These are phyloP conservation scores for Paxillus rubicundulus DNA, from an alignment of 768 basidiomycete genomes.

Conservation along the genomic window DNA sequence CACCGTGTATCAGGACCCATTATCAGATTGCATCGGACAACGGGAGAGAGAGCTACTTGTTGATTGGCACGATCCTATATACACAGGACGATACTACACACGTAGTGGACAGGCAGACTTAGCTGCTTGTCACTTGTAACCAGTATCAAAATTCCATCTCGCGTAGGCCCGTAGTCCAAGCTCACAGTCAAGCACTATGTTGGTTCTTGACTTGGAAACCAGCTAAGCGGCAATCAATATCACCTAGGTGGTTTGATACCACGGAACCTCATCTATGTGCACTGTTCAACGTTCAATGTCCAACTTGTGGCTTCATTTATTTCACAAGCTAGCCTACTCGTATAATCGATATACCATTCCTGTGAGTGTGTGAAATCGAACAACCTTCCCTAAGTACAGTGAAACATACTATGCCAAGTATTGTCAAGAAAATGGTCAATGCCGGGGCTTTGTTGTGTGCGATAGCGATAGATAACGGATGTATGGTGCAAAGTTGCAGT, in stretches of 20 bases:
- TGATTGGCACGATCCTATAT: neutral
- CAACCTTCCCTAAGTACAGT: slow-evolving; percentile 14
- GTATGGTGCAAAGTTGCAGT: slow-evolving; percentile 24
- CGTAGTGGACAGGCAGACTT: no score
- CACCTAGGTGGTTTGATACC: no score
- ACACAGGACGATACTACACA: no score
- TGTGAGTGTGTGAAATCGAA: slow-evolving; percentile 9
- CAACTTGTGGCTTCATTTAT: neutral
- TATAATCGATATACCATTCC: slow-evolving; percentile 16
- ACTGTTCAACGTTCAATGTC: neutral
- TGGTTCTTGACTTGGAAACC: no score
- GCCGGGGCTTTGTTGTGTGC: slow-evolving; percentile 21
- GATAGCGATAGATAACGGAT: slow-evolving; percentile 33
- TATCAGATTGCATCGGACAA: neutral
- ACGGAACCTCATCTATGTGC: no score
- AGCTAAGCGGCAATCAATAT: no score
- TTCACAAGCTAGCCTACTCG: neutral
- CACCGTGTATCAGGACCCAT: slow-evolving; percentile 12
- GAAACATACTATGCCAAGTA: slow-evolving; percentile 18
- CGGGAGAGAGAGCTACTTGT: no score
- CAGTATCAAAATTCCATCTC: no score
- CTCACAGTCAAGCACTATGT: no score
- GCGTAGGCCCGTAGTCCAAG: no score
- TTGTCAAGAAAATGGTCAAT: slow-evolving; percentile 27
- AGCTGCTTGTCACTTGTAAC: no score